Base-by-base conservation (phyloP, 2,329 filamentous ascomycete species). In the Exophiala viscosa region DNA sequence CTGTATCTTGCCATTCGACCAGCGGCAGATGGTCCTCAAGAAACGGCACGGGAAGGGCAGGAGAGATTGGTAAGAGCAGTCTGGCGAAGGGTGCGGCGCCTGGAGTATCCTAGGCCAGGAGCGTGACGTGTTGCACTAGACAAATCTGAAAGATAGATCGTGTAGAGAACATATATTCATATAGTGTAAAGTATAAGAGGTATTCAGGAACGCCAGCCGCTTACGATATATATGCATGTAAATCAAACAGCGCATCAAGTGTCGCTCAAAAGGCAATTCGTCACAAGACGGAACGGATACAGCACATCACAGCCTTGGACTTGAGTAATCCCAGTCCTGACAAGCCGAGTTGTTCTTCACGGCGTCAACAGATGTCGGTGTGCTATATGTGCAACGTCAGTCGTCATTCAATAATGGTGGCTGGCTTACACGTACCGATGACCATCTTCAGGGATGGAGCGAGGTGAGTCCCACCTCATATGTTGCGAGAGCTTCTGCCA, bases 1-100 rank as follows among this genome's bases (percentile, higher is more conserved):
- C 64, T 89, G 7, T 90, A 90, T 67, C 71, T 90, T 40, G 86
- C 86, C 1, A 83, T 90, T 47, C 71, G 83, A 78, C 84, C 86
- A 3, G 86, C 85, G 33, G 85, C 84, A 0, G 74, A 82, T 15
- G 80, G 79, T 1, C 66, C 71, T 2, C 77, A 68, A 0, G 86
- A 90, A 64, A 84, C 82, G 2, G 86, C 77, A 5, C 76, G 84
- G 13, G 73, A 88, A 63, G 75, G 78, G 7, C 87, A 90, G 62
- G 85, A 89, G 60, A 74, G 87, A 53, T 80, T 84, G 0, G 84
- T 88, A 1, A 74, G 86, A 39, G 86, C 88, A 62, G 83, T 87
- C 1, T 90, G 87, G 87, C 79, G 78, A 59, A 76, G 87, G 32
- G 86, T 89, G 5, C 73, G 79, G 45, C 70, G 76, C 10, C 69